Percentiles rank a stretch among this genome's conserved stretches.
These are phyloP conservation scores for Xylaria telfairii DNA, from an alignment of 495 filamentous ascomycete genomes.

Conservation along the genomic window DNA sequence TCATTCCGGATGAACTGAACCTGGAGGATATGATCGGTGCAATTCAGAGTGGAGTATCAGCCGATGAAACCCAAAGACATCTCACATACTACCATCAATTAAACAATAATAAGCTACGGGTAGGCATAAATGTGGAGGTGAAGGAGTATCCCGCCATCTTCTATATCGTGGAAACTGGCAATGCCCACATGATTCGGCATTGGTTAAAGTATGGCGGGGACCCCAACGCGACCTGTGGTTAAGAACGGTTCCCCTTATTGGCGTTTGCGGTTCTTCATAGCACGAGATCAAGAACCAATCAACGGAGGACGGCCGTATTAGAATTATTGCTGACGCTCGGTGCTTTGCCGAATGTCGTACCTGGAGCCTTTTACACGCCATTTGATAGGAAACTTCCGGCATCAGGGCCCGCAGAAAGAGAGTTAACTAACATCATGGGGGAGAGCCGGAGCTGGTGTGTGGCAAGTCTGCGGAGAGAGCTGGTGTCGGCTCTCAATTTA, in stretches of 20 bases:
- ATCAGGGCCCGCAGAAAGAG: neutral
- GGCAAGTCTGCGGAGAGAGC: neutral
- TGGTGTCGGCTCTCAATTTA: neutral
- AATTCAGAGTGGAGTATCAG: neutral
- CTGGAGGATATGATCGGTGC: neutral
- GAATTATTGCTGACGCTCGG: neutral
- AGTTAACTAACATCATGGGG: neutral
- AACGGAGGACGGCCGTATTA: neutral
- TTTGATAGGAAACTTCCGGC: neutral
- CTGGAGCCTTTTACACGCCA: neutral
- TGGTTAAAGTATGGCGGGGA: constrained; percentile 6
- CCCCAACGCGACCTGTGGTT: neutral
- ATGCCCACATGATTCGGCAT: neutral
- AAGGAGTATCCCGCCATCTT: neutral
- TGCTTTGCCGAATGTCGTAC: neutral
- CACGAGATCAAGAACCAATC: neutral
- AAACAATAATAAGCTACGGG: neutral
- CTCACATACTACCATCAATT: neutral
- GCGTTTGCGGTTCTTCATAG: neutral
- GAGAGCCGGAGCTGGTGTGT: neutral
- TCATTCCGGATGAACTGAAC: neutral
- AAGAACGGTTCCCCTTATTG: neutral
- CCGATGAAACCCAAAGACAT: neutral
- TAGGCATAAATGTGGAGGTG: neutral
- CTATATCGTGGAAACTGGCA: neutral